Evolutionary conservation across 257 asterid genomes (phyloP).

Genomic region (Forsythia suspensa): DNA sequence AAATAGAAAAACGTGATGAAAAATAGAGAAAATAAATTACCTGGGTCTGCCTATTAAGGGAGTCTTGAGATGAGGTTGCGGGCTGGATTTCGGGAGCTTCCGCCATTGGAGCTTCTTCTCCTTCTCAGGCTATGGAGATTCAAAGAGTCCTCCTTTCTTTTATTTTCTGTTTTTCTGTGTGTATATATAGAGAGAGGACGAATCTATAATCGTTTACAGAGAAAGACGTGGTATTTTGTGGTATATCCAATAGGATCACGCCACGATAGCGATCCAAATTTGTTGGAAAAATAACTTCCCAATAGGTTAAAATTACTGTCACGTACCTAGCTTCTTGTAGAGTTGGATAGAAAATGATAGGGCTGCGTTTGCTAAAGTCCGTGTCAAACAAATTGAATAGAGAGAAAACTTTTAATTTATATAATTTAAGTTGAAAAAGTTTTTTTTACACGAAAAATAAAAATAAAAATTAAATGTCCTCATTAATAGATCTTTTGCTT

Average conservation of each 20-base stretch:
- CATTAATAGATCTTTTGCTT: too few relatives aligned
- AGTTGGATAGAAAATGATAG: too few relatives aligned
- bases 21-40: not conserved
- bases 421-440: too few relatives aligned
- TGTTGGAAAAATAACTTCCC: not conserved
- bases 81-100: conserved; percentile 29
- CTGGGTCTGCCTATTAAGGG: conserved; percentile 29
- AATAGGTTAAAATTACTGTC: too few relatives aligned
- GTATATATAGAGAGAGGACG: not conserved
- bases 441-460: too few relatives aligned
- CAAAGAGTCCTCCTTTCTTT: not conserved
- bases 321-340: too few relatives aligned
- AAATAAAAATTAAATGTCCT: too few relatives aligned
- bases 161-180: not conserved
- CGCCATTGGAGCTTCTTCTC: conserved; percentile 36
- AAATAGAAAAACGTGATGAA: too few relatives aligned
- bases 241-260: conserved; percentile 21
- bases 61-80: conserved; percentile 36
- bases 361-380: too few relatives aligned
- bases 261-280: conserved; percentile 17
- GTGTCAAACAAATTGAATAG: too few relatives aligned
- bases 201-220: too few relatives aligned
- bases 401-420: too few relatives aligned
- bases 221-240: not conserved
- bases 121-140: conserved; percentile 14